A percentile compares a stretch with the other conserved stretches of the same genome.
phyloP scores from a whole-genome alignment of 1,284 basidiomycete species.

The Psilocybe mexicana region DNA sequence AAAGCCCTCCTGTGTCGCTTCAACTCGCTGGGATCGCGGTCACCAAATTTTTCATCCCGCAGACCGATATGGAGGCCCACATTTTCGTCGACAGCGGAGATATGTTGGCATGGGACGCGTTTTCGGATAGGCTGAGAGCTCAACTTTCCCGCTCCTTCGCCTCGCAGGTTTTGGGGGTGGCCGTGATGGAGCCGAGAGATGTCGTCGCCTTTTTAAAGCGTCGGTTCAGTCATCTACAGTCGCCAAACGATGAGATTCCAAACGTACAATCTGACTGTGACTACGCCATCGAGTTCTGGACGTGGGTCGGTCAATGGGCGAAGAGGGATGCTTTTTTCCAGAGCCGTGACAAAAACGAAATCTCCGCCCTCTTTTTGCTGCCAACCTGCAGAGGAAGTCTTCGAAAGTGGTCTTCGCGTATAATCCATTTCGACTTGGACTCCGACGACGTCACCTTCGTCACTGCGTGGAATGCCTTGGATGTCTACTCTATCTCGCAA shows the following conservation, averaged over 20 bases:
- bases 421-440: constrained; percentile 8
- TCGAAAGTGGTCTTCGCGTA: constrained; percentile 7
- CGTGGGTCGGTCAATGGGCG: constrained; percentile 8
- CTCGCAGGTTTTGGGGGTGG: constrained; percentile 1
- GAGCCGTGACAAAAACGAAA: neutral
- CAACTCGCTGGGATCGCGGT: neutral
- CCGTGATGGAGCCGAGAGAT: neutral
- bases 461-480: constrained; percentile 11
- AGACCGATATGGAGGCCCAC: constrained; percentile 5
- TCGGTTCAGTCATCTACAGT: neutral
- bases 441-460: neutral
- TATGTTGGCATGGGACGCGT: constrained; percentile 11
- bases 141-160: neutral
- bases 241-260: neutral
- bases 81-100: constrained; percentile 3
- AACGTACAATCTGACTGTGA: neutral
- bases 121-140: constrained; percentile 5
- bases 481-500: constrained; percentile 7
- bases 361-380: constrained; percentile 8
- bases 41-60: constrained; percentile 9
- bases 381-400: constrained; percentile 8
- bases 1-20: neutral
- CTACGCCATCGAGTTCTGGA: constrained; percentile 18
- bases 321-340: neutral
- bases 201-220: constrained; percentile 8